Evolutionary conservation across 1,284 basidiomycete species (phyloP), one percentile per base, ranked within the genome.

Genomic region (Ceratobasidium sp.): DNA sequence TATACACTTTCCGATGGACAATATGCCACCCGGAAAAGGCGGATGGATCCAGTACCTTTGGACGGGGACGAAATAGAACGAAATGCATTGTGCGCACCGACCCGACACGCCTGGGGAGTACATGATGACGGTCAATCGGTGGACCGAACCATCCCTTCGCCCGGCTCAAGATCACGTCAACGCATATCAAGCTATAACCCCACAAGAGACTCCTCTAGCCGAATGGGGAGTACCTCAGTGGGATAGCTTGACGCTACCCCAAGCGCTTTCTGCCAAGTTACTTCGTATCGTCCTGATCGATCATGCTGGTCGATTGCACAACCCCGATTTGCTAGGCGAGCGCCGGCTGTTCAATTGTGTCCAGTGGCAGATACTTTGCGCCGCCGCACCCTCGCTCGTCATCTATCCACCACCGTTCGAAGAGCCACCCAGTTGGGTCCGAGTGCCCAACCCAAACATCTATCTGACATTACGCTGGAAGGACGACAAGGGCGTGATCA

Each of bases 151-250:
- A 8, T 14, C 7, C 58, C 32, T 55, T 38, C 16, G 28, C 8
- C 11, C 30, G 21, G n/a, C 43, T n/a, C 21, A 28, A 9, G 23
- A 14, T 14, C 18, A 30, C 41, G 32, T 44, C 38, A 30, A 4
- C 35, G 4, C 30, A 9, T 35, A 55, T 26, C 14, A 13, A 14
- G 32, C 38, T 18, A 14, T 35, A 6, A 5, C 14, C 1, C 32
- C 62, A 5, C 8, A 35, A 18, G 18, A 52, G 4, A 16, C 26
- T 13, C 16, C 35, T 32, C 30, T 32, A 32, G 16, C 49, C 35
- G 63, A 66, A 13, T 66, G 50, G 63, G 63, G 63, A 1, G 50
- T 35, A 9, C 63, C 63, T 13, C 43, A 30, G 14, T 66, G 63
- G 63, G 9, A 13, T 16, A 44, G 18, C 32, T 47, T 66, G 1